phyloP scores from a whole-genome alignment of 2,329 filamentous ascomycete genomes.

The Colletotrichum echinochloae region DNA sequence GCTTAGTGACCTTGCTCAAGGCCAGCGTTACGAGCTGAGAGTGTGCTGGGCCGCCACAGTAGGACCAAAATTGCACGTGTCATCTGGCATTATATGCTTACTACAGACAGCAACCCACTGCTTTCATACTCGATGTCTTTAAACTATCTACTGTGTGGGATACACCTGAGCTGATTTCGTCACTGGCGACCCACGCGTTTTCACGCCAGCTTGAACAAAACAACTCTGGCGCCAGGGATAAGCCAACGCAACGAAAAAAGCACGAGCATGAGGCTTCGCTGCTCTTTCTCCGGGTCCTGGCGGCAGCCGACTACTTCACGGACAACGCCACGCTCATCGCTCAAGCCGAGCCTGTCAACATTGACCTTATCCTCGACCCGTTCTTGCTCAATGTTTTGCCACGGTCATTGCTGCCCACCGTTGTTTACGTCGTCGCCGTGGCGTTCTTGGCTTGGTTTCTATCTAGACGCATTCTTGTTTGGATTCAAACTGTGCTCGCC shows the following conservation, averaged over 20 bases:
- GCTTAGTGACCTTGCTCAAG: constrained; percentile 75
- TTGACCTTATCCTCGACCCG: constrained; percentile 88
- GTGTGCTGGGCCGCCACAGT: constrained; percentile 95
- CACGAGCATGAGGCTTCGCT: constrained; percentile 56
- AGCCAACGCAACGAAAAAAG: constrained; percentile 41
- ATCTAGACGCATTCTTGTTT: constrained; percentile 52
- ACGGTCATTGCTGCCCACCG: constrained; percentile 78
- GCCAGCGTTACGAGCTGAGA: constrained; percentile 88
- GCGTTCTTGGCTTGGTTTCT: constrained; percentile 61
- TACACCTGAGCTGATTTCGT: constrained; percentile 71
- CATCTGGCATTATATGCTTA: constrained; percentile 23
- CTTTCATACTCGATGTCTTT: constrained; percentile 77
- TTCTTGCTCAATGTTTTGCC: constrained; percentile 85
- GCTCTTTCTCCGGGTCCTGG: constrained; percentile 79
- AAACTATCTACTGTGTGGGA: constrained; percentile 71
- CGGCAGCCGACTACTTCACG: constrained; percentile 88
- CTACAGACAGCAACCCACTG: constrained; percentile 80
- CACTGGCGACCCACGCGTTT: constrained; percentile 72
- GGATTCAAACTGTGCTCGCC: constrained; percentile 47
- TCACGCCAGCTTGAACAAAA: constrained; percentile 53
- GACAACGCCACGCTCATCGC: constrained; percentile 80
- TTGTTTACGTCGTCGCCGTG: constrained; percentile 74
- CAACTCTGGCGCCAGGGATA: constrained; percentile 38
- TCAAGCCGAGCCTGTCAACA: constrained; percentile 77
- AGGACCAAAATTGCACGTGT: constrained; percentile 53